Percentiles rank a stretch among this genome's conserved stretches.
These are phyloP conservation scores for Xylaria sp. DNA, from an alignment of 2,329 filamentous ascomycete species.

Conservation along the genomic window DNA sequence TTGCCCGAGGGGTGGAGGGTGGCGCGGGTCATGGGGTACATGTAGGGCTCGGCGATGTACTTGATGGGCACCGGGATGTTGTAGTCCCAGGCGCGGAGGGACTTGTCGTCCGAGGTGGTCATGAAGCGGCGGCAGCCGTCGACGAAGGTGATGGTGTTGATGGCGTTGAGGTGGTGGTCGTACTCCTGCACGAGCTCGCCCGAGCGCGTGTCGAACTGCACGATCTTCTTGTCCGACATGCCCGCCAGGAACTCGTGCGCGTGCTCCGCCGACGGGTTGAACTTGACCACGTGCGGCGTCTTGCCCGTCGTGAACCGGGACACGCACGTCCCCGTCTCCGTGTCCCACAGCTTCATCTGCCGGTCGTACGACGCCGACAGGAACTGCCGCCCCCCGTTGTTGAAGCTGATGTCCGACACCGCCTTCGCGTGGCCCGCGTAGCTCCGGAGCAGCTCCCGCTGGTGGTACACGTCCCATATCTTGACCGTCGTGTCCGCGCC, in stretches of 20 bases:
- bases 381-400: slow-evolving; percentile 79
- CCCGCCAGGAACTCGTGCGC: slow-evolving; percentile 91
- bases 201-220: slow-evolving; percentile 90
- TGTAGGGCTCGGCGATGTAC: slow-evolving; percentile 95
- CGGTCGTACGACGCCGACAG: slow-evolving; percentile 91
- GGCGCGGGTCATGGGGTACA: slow-evolving; percentile 92
- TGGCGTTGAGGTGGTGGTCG: slow-evolving; percentile 94
- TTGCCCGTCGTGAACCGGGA: slow-evolving; percentile 90
- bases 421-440: slow-evolving; percentile 90
- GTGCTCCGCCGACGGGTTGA: slow-evolving; percentile 79
- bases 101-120: slow-evolving; percentile 97
- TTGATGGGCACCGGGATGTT: slow-evolving; percentile 98
- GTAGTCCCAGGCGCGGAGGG: slow-evolving; percentile 95
- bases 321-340: slow-evolving; percentile 87
- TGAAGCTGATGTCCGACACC: slow-evolving; percentile 88
- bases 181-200: slow-evolving; percentile 90
- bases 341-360: slow-evolving; percentile 98
- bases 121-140: slow-evolving; percentile 95
- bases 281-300: slow-evolving; percentile 91
- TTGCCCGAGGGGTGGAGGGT: slow-evolving; percentile 86
- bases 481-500: slow-evolving; percentile 89
- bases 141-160: slow-evolving; percentile 97
- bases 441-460: slow-evolving; percentile 85
- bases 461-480: slow-evolving; percentile 92
- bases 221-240: slow-evolving; percentile 98